A percentile compares a stretch with the other conserved stretches of the same genome.
Conservation (phyloP, 257 asterid genomes). For the Lycium barbarum region DNA sequence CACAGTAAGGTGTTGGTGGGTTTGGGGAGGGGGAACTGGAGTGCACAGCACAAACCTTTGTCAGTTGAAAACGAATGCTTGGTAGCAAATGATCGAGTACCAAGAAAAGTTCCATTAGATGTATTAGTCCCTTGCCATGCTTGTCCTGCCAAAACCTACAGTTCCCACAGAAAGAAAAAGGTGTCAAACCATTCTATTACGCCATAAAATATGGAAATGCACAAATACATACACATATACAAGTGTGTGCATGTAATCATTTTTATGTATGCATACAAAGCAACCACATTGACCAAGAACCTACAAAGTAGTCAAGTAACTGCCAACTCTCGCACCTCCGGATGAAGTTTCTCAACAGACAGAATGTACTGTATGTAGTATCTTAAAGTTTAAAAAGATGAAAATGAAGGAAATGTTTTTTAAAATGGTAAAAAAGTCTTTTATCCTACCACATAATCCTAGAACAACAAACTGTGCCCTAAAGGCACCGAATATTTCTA, state of each 20-base stretch:
- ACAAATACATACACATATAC: background rate
- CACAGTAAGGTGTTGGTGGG: background rate
- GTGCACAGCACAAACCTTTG: constrained; percentile 56
- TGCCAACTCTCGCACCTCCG: background rate
- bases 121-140: constrained; percentile 50
- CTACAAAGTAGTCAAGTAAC: background rate
- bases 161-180: constrained; percentile 25
- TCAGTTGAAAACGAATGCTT: constrained; percentile 77
- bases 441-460: too few species aligned
- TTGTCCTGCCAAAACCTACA: constrained; percentile 66
- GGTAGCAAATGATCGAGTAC: constrained; percentile 74
- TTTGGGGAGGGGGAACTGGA: background rate
- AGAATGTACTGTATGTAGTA: background rate
- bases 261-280: background rate
- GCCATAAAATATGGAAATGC: background rate
- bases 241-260: background rate
- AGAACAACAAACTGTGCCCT: too few species aligned
- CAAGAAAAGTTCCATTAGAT: constrained; percentile 37
- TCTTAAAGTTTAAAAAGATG: background rate
- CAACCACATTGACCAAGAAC: background rate
- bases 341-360: background rate
- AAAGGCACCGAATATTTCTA: background rate
- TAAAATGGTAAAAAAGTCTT: background rate
- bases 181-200: background rate
- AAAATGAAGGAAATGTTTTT: background rate